Evolutionary conservation across 75 land plant species (phyloP).

Genomic region (Cupressus sempervirens): DNA sequence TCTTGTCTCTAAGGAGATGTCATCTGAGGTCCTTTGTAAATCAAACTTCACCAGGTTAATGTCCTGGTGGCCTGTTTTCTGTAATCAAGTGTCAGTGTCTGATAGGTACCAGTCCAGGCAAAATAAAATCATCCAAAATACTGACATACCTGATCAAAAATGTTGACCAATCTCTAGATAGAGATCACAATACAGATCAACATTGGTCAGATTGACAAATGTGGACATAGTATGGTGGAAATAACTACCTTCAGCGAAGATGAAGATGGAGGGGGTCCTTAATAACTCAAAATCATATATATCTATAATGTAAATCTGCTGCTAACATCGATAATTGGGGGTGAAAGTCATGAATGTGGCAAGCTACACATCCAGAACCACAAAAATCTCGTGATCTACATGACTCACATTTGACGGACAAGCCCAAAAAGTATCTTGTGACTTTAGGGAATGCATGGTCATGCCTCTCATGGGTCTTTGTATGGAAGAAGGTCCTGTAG

Average conservation of each 20-base stretch:
- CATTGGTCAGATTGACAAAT: neutral
- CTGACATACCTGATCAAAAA: neutral
- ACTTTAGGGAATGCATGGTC: neutral
- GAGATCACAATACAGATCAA: neutral
- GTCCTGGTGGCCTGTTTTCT: no score
- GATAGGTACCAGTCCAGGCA: no score
- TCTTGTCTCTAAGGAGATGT: neutral
- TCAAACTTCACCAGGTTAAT: no score
- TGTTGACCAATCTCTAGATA: neutral
- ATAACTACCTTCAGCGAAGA: neutral
- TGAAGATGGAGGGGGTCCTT: neutral
- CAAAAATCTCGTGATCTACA: neutral
- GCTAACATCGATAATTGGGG: neutral
- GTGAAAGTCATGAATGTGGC: neutral
- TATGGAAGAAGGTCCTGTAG: neutral
- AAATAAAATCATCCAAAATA: no score
- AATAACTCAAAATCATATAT: neutral
- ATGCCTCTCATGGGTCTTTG: neutral
- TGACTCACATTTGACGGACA: neutral
- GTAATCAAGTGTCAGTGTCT: no score
- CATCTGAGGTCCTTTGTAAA: no score
- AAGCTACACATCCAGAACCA: neutral
- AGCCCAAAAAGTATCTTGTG: neutral
- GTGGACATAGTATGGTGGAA: neutral
- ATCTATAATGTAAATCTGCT: neutral